These are phyloP conservation scores for Claviceps sp. DNA, from an alignment of 2,329 filamentous ascomycete species.

Conservation along the genomic window DNA sequence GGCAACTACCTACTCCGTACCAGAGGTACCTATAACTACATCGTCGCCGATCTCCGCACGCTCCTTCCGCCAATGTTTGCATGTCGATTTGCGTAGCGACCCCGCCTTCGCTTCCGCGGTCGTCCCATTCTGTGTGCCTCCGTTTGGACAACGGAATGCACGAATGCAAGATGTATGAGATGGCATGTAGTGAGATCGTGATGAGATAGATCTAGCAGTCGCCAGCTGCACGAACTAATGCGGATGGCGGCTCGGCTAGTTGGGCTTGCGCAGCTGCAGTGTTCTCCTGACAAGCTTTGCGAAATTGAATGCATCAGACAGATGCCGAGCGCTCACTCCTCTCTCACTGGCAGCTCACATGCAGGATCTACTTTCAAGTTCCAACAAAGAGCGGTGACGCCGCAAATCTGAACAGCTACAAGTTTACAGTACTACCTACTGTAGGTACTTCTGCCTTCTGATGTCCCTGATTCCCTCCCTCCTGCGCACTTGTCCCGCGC, in stretches of 20 bases:
- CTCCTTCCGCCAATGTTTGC: neutral
- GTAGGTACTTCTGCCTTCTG: neutral
- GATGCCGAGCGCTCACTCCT: too few relatives aligned
- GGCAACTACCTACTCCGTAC: neutral
- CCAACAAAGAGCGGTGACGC: slow-evolving; percentile 2
- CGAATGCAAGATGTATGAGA: neutral
- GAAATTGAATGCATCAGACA: too few relatives aligned
- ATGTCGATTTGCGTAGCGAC: neutral
- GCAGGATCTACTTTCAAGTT: too few relatives aligned
- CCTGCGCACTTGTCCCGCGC: neutral
- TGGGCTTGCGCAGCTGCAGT: too few relatives aligned
- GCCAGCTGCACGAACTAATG: too few relatives aligned
- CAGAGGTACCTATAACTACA: neutral
- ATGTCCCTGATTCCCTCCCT: neutral
- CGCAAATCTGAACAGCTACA: neutral
- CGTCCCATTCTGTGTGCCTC: too few relatives aligned
- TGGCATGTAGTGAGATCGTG: neutral
- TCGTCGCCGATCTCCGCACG: neutral
- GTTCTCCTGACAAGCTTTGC: too few relatives aligned
- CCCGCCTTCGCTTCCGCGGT: neutral
- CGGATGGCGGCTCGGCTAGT: too few relatives aligned
- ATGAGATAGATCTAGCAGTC: too few relatives aligned
- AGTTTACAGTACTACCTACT: too few relatives aligned
- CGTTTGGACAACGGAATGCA: too few relatives aligned
- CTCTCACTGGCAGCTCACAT: neutral